phyloP scores from a whole-genome alignment of 73 alveolate species.

The Tetrahymena thermophila region DNA sequence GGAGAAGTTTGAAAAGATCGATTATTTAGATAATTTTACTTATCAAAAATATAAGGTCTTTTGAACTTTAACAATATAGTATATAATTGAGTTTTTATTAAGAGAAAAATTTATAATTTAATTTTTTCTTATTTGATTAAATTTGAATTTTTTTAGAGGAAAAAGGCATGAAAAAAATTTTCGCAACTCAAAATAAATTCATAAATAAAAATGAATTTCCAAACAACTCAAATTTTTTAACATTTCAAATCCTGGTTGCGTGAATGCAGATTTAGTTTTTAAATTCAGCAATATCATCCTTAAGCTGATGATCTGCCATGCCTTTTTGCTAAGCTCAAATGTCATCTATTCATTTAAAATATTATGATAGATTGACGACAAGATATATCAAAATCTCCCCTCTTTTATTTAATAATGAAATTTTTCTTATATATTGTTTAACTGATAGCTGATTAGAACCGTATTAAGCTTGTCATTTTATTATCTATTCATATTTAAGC shows the following conservation, averaged over 20 bases:
- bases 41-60: too few relatives aligned
- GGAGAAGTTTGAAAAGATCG: too few relatives aligned
- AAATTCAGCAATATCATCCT: background rate
- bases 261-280: background rate
- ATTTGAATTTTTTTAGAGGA: background rate
- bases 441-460: background rate
- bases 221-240: background rate
- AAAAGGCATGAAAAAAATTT: background rate
- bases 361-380: background rate
- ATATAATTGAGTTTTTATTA: too few relatives aligned
- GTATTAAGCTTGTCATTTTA: background rate
- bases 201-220: background rate
- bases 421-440: background rate
- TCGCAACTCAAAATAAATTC: background rate
- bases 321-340: background rate
- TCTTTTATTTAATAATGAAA: background rate
- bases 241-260: background rate
- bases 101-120: too few relatives aligned
- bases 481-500: background rate
- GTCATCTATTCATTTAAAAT: background rate
- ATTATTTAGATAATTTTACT: too few relatives aligned
- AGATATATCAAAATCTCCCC: background rate
- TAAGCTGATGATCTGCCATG: background rate
- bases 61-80: too few relatives aligned
- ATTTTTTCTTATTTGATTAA: background rate